These are phyloP conservation scores for Corymbia maculata DNA, from an alignment of 345 rosid genomes.

Conservation along the genomic window DNA sequence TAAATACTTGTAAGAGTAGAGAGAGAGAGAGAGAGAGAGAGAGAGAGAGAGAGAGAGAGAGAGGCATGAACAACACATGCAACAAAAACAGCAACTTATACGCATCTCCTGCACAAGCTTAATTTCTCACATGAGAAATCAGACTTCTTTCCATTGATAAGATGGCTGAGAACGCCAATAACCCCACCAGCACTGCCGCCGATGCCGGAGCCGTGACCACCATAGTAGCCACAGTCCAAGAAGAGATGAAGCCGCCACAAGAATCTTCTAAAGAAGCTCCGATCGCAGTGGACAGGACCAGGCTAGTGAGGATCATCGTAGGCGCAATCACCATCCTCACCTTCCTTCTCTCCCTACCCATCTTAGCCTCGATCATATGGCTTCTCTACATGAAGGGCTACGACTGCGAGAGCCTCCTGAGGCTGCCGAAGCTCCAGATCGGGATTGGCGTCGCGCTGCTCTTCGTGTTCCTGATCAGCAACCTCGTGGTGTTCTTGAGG, in stretches of 20 bases:
- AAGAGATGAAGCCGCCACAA: background rate
- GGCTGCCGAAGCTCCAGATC: conserved; percentile 41
- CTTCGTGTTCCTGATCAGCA: conserved; percentile 37
- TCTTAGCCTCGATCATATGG: conserved; percentile 55
- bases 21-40: background rate
- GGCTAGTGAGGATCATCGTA: conserved; percentile 10
- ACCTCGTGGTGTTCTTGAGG: conserved; percentile 22
- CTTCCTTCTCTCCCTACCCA: conserved; percentile 47
- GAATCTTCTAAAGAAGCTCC: background rate
- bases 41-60: background rate
- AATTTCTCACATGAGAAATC: background rate
- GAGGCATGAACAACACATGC: background rate
- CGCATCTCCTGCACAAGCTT: background rate
- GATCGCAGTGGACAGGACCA: background rate
- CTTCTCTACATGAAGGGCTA: conserved; percentile 61
- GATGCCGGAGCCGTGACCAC: background rate
- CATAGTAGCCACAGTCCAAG: background rate
- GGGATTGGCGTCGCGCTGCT: conserved; percentile 37
- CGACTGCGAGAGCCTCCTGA: conserved; percentile 57
- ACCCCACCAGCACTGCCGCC: background rate
- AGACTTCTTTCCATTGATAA: background rate
- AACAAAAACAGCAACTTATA: background rate
- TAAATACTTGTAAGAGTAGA: background rate
- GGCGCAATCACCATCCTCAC: conserved; percentile 30
- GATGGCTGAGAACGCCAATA: background rate